Base-by-base conservation (phyloP, 169 alveolate species). In the Plasmodium ovale region DNA sequence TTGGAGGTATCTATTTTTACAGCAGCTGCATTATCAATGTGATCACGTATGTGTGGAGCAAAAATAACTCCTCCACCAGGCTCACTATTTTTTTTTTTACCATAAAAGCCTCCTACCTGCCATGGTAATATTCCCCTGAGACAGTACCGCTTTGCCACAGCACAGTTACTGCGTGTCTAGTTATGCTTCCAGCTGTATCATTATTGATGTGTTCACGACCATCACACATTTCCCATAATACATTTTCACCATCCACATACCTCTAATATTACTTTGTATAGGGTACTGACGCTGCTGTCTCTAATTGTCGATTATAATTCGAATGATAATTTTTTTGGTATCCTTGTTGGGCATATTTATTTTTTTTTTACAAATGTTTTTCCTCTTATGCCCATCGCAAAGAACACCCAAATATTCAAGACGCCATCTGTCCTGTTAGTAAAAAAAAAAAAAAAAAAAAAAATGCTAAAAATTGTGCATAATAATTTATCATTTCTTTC, bases 31-130 rank as follows among this genome's bases (percentile, higher is more conserved):
- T 96, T 94, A 96, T 96, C 67, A 95, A 96, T 92, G 97, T 96
- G 69, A 93, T 96, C 95, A 96, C 98, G 29, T 96, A 96, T 92
- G 93, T 96, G 16, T 96, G 98, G 98, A 97, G 98, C 16, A 87
- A 97, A 39, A 95, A 97, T 88, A 96, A 96, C 72, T 97, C 98
- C 5, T 88, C 94, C 64, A 93, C 97, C 29, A 82, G 97, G 16
- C 94, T 96, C 68, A 95, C 96, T 12, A 94, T 96, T 29, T 84
- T 96, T 59, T 94, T 96, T 79, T 71, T 96, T 88, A 92, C 97
- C 33, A 97, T 96, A 25, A 95, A 94, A 33, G 98, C 98, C 19
- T 97, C 98, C 27, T 96, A 96, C 71, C 92, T 96, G 25, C 98
- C 98, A 7, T 96, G 98, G 97, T 93, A 87, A 7, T 6, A n/a